Conservation (phyloP, 305 asterid genomes). For the Fraxinus xanthoxyloides region DNA sequence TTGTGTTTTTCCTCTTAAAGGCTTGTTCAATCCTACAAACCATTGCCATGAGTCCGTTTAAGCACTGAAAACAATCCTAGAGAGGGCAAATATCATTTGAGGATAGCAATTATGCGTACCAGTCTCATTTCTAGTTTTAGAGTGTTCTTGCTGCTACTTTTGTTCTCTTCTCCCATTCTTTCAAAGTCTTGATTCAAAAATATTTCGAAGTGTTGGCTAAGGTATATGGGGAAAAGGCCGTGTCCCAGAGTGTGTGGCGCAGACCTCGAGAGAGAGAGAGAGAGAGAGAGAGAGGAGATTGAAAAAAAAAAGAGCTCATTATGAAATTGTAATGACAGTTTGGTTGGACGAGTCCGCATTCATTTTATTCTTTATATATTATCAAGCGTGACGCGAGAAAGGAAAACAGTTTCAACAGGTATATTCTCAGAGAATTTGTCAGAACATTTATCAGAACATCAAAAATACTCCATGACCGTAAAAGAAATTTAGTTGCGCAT, state of each 20-base stretch:
- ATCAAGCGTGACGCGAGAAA: not conserved
- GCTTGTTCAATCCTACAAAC: no score
- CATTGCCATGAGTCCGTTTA: no score
- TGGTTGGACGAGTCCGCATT: not conserved
- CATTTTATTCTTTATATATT: not conserved
- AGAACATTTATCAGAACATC: not conserved
- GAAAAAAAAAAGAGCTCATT: not conserved
- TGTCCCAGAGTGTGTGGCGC: conserved; percentile 53
- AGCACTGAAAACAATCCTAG: no score
- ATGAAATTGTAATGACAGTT: not conserved
- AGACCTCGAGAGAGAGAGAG: no score
- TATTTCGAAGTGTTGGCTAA: conserved; percentile 86
- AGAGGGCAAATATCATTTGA: no score
- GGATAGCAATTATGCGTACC: no score
- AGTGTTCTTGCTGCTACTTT: no score
- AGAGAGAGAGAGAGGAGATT: no score
- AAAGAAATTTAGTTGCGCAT: not conserved
- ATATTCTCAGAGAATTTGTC: not conserved
- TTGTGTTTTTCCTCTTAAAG: no score
- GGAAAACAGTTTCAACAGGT: not conserved
- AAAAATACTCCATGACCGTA: not conserved
- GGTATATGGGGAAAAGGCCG: conserved; percentile 72
- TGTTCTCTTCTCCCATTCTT: no score
- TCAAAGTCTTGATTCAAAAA: not conserved
- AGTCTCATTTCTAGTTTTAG: no score